phyloP scores from a whole-genome alignment of 2,329 filamentous ascomycete genomes.

The Byssoonygena ceratinophila region DNA sequence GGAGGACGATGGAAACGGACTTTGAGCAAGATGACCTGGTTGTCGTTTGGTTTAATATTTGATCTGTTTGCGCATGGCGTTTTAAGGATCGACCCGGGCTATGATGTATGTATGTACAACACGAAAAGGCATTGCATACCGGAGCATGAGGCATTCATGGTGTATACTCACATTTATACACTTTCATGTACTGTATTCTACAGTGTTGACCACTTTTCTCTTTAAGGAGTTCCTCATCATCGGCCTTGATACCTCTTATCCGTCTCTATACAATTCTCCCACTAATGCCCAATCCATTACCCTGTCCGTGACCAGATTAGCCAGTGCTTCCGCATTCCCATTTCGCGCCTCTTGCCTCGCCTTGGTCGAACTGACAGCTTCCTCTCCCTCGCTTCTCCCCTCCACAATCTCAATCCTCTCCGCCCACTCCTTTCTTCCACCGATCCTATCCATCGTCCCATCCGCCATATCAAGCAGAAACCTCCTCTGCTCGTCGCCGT shows the following conservation, averaged over 20 bases:
- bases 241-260: neutral
- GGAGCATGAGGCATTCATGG: neutral
- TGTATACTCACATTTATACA: conserved; percentile 1
- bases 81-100: neutral
- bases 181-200: neutral
- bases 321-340: conserved; percentile 24
- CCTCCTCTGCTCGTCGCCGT: conserved; percentile 29
- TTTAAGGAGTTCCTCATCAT: neutral
- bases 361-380: conserved; percentile 35
- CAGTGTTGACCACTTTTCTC: neutral
- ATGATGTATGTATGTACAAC: neutral
- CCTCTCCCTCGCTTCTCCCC: conserved; percentile 28
- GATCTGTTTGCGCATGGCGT: neutral
- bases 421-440: conserved; percentile 35
- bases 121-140: neutral
- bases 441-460: conserved; percentile 29
- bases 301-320: conserved; percentile 28
- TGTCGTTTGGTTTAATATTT: neutral
- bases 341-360: conserved; percentile 30
- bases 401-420: conserved; percentile 34
- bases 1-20: conserved; percentile 26
- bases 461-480: conserved; percentile 31
- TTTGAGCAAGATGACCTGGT: conserved; percentile 17
- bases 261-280: conserved; percentile 24
- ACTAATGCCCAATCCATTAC: conserved; percentile 28